Conservation (phyloP, 2,329 filamentous ascomycete genomes). For the Fusarium succisae region DNA sequence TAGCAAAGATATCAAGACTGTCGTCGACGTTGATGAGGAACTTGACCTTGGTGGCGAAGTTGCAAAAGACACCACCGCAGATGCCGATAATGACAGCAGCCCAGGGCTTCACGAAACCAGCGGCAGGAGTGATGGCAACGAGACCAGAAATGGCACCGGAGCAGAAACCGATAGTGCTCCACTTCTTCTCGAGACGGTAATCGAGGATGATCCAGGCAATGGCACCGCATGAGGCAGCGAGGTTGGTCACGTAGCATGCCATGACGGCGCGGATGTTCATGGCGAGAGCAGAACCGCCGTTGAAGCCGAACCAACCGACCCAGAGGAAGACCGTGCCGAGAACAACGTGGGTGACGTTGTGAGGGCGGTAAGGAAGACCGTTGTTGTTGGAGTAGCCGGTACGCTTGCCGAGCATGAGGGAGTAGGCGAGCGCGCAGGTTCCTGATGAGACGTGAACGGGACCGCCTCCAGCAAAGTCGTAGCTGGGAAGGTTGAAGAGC, state of each 20-base stretch:
- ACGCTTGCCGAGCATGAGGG: conserved; percentile 77
- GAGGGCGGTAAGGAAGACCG: conserved; percentile 73
- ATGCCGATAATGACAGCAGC: conserved; percentile 67
- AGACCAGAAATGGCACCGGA: conserved; percentile 88
- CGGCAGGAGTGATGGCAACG: conserved; percentile 86
- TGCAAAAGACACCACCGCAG: conserved; percentile 73
- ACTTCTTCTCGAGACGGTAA: conserved; percentile 91
- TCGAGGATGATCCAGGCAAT: conserved; percentile 88
- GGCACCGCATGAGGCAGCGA: conserved; percentile 83
- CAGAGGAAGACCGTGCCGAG: conserved; percentile 81
- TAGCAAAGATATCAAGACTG: conserved; percentile 89
- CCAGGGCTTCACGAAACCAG: conserved; percentile 80
- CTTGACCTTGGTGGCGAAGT: conserved; percentile 88
- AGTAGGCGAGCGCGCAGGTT: conserved; percentile 76
- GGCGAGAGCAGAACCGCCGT: conserved; percentile 82
- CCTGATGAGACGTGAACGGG: conserved; percentile 80
- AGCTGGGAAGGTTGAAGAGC: conserved; percentile 73
- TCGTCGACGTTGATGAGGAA: conserved; percentile 81
- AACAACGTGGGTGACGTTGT: conserved; percentile 79
- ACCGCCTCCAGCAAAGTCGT: conserved; percentile 80
- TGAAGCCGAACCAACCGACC: conserved; percentile 98
- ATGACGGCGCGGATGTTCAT: conserved; percentile 89
- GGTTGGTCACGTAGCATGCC: conserved; percentile 88
- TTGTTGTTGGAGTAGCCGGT: conserved; percentile 68
- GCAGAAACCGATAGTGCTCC: conserved; percentile 94